Conservation (phyloP, 352 stramenopile species). For the Phytophthora melonis region DNA sequence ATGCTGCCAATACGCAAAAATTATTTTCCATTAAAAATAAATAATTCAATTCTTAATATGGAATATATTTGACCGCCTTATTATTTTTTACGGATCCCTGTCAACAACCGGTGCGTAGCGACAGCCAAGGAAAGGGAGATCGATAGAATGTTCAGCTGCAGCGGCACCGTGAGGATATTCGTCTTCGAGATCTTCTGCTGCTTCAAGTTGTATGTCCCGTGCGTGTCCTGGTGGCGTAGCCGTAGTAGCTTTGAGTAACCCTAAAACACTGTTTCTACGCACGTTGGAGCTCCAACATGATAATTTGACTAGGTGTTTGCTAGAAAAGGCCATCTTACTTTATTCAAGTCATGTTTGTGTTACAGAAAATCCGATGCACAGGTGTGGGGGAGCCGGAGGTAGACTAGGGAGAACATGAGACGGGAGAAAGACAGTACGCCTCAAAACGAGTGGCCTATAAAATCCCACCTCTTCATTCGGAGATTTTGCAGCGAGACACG, state of each 20-base stretch:
- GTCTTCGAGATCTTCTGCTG: conserved; percentile 54
- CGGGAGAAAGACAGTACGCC: not conserved
- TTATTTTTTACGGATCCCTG: conserved; percentile 46
- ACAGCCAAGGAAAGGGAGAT: conserved; percentile 44
- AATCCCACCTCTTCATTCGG: not conserved
- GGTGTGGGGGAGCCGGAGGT: not conserved
- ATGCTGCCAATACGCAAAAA: too few relatives aligned
- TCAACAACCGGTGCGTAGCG: conserved; percentile 46
- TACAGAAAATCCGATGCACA: not conserved
- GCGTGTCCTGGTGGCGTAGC: conserved; percentile 55
- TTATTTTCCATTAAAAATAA: too few relatives aligned
- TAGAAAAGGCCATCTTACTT: not conserved
- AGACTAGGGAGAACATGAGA: not conserved
- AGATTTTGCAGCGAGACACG: not conserved
- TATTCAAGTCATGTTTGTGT: not conserved
- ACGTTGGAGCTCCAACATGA: not conserved
- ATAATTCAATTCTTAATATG: too few relatives aligned
- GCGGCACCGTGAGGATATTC: conserved; percentile 59
- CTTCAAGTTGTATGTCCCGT: conserved; percentile 42
- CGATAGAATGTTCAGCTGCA: conserved; percentile 49
- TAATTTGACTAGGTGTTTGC: not conserved
- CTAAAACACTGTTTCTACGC: not conserved
- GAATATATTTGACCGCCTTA: conserved; percentile 54
- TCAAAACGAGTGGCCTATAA: not conserved
- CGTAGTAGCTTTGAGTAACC: conserved; percentile 46